Base-by-base conservation (phyloP, 78 protist genomes). In the Dictyostelium citrinum region DNA sequence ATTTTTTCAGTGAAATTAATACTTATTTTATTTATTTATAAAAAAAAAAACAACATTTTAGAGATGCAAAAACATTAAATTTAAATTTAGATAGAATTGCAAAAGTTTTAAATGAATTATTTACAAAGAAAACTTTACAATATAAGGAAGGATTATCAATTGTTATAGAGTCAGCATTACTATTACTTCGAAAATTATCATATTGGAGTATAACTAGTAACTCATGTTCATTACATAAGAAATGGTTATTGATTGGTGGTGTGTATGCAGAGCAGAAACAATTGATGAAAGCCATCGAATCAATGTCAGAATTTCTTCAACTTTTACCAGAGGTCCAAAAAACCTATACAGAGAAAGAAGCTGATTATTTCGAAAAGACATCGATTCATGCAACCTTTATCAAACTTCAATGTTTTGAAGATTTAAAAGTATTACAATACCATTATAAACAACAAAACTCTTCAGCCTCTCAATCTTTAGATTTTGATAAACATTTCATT, bases 171-270 rank as follows among this genome's bases (percentile, higher is more conserved):
- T 31, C 45, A 16, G 6, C 29, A 75, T 35, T 75, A 41, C 9
- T 75, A 24, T 20, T 75, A 14, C n/a, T 43, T 17, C 22, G 27
- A 35, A 35, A 41, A 41, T 14, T 75, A 24, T 35, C 81, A 75
- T 31, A 75, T n/a, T 75, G 58, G 49, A n/a, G 29, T 17, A 14
- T 41, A 16, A 82, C 88, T 4, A 2, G 45, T 16, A 14, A 55
- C 17, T 80, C 74, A n/a, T 35, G 75, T 55, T 29, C 72, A 20
- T 16, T n/a, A 31, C 84, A 80, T 58, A 80, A 58, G 46, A 80
- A 80, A 80, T 80, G 84, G 84, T 55, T 80, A 35, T 58, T 80
- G 17, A 35, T 80, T 35, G 84, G 84, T 39, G 84, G 84, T 80
- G 72, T 80, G 2, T 80, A 46, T 10, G 35, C 35, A 20, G 84